Evolutionary conservation across 805 yeast genomes (phyloP).

Genomic region (Ogataea siamensis): DNA sequence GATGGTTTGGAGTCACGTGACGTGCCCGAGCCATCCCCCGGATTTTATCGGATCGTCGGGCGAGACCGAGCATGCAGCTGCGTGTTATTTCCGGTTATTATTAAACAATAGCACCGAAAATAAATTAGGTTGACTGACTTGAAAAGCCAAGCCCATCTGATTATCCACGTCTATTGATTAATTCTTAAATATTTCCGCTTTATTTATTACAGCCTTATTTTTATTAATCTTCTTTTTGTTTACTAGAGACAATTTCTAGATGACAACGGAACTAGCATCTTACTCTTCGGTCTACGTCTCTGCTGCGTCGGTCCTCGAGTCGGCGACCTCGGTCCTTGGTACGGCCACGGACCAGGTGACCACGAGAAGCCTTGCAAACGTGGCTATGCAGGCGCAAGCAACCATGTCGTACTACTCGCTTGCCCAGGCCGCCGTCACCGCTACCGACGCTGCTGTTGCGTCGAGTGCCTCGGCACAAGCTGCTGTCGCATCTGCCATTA

Average conservation of each 20-base stretch:
- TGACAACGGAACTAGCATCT: not conserved
- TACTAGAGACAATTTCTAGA: too few species aligned
- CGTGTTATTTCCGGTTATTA: too few species aligned
- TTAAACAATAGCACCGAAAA: too few species aligned
- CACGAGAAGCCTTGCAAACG: conserved; percentile 1
- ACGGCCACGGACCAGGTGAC: conserved; percentile 17
- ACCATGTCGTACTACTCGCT: conserved; percentile 29
- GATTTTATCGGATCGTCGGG: not conserved
- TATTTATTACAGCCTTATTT: too few species aligned
- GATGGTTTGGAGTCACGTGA: not conserved
- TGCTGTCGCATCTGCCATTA: conserved; percentile 23
- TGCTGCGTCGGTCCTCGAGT: conserved; percentile 13
- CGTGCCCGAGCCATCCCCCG: not conserved
- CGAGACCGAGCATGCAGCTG: too few species aligned
- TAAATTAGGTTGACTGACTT: too few species aligned
- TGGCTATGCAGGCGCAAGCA: conserved; percentile 26
- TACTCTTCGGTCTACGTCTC: conserved; percentile 9
- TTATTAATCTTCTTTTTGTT: too few species aligned
- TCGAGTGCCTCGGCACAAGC: conserved; percentile 20
- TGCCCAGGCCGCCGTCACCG: conserved; percentile 26
- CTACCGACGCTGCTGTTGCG: conserved; percentile 17
- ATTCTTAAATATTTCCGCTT: too few species aligned
- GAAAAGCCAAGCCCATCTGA: too few species aligned
- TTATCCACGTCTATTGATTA: too few species aligned
- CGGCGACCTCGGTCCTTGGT: conserved; percentile 16